A percentile compares a stretch with the other conserved stretches of the same genome.
phyloP scores from a whole-genome alignment of 371 early-diverging fungal species.

The Fennellomyces sp. region DNA sequence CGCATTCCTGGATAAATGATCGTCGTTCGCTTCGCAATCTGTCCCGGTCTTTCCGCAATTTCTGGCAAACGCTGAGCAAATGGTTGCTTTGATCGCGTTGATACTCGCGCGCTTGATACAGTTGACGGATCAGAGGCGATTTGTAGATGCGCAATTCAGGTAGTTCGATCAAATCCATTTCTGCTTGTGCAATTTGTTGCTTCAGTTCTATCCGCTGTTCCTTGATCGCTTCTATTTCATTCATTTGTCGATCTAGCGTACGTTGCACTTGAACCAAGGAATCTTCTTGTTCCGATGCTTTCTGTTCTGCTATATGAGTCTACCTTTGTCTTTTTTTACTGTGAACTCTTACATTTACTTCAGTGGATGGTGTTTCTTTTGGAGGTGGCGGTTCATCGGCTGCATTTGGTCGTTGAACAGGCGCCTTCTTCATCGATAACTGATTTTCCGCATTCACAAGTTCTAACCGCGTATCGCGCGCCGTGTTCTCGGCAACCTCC shows the following conservation, averaged over 20 bases:
- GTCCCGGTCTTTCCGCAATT: slow-evolving; percentile 27
- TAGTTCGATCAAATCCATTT: slow-evolving; percentile 37
- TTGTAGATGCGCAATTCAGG: slow-evolving; percentile 43
- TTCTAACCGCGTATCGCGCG: slow-evolving; percentile 15
- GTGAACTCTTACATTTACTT: background rate
- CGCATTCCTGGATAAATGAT: slow-evolving; percentile 30
- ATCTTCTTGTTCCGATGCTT: slow-evolving; percentile 6
- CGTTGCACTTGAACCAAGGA: background rate
- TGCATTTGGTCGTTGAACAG: background rate
- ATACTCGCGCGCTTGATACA: slow-evolving; percentile 33
- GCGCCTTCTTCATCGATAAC: slow-evolving; percentile 2
- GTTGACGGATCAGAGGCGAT: slow-evolving; percentile 30
- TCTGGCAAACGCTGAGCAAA: slow-evolving; percentile 21
- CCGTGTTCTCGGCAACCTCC: slow-evolving; percentile 1
- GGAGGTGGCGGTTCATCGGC: background rate
- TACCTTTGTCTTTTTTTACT: background rate
- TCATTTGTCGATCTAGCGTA: slow-evolving; percentile 27
- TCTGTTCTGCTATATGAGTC: background rate
- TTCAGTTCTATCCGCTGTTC: slow-evolving; percentile 43
- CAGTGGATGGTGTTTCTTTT: background rate
- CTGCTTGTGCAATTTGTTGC: slow-evolving; percentile 35
- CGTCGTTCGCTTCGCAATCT: slow-evolving; percentile 27
- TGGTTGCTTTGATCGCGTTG: slow-evolving; percentile 36
- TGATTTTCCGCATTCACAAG: slow-evolving; percentile 17
- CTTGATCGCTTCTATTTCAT: slow-evolving; percentile 43